Percentiles rank a stretch among this genome's conserved stretches.
phyloP scores from a whole-genome alignment of 2,329 filamentous ascomycete species.

The Macrophomina pseudophaseolina region DNA sequence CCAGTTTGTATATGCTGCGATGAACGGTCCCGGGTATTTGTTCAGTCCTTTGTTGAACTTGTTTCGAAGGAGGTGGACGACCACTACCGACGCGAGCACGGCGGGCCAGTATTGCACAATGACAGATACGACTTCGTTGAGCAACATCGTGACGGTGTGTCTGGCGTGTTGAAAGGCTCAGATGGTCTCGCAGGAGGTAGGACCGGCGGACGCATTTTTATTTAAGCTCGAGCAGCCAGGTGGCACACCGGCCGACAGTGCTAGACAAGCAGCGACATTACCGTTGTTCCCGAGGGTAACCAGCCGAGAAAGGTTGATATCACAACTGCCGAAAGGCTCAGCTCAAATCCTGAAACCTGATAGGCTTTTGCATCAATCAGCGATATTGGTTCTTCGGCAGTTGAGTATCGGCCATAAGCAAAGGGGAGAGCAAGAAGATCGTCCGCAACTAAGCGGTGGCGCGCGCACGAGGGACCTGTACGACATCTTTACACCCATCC shows the following conservation, averaged over 20 bases:
- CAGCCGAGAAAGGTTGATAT: background rate
- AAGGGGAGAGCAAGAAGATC: background rate
- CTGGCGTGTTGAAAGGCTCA: conserved; percentile 24
- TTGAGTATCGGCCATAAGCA: conserved; percentile 22
- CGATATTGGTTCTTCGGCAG: conserved; percentile 13
- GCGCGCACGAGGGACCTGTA: background rate
- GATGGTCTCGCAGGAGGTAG: background rate
- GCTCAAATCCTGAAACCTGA: conserved; percentile 15
- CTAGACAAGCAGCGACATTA: background rate
- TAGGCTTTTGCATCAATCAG: background rate
- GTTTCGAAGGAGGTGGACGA: conserved; percentile 48
- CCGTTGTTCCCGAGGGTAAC: conserved; percentile 11
- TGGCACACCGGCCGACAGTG: background rate
- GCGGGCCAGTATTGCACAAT: conserved; percentile 50
- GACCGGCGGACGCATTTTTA: background rate
- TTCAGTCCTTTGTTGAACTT: conserved; percentile 64
- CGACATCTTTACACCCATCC: background rate
- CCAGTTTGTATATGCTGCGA: conserved; percentile 72
- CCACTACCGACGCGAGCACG: conserved; percentile 39
- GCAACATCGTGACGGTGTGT: conserved; percentile 37
- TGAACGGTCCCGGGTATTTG: conserved; percentile 72
- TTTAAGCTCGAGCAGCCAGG: background rate
- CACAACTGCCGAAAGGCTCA: conserved; percentile 9
- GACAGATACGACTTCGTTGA: conserved; percentile 42
- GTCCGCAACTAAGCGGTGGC: background rate